Percentiles rank a stretch among this genome's conserved stretches.
Evolutionary conservation across 2,329 filamentous ascomycete genomes (phyloP).

Genomic region (Ceratocystiopsis sp.): DNA sequence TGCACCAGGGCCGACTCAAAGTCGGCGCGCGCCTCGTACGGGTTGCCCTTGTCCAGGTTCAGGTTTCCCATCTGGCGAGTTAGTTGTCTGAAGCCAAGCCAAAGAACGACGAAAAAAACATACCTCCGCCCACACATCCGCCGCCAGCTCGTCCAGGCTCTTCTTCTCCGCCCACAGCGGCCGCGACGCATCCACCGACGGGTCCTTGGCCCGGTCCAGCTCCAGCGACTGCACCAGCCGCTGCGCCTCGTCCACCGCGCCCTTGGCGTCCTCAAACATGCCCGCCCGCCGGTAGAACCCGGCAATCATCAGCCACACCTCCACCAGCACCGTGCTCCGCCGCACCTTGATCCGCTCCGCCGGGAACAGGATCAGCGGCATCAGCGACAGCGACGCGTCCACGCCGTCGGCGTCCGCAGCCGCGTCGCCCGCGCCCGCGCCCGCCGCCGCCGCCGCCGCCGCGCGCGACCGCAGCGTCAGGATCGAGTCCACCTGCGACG

Average conservation of each 20-base stretch:
- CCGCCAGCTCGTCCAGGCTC: slow-evolving; percentile 71
- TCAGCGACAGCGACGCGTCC: slow-evolving; percentile 26
- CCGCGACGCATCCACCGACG: slow-evolving; percentile 39
- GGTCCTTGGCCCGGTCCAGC: slow-evolving; percentile 42
- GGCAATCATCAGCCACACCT: slow-evolving; percentile 81
- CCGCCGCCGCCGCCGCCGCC: slow-evolving; percentile 16
- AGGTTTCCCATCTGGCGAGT: slow-evolving; percentile 45
- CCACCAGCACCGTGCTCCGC: slow-evolving; percentile 42
- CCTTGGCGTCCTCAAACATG: slow-evolving; percentile 63
- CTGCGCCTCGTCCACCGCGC: slow-evolving; percentile 65
- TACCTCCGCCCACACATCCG: slow-evolving; percentile 69
- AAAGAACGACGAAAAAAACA: neutral
- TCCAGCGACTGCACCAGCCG: slow-evolving; percentile 60
- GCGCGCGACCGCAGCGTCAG: slow-evolving; percentile 25
- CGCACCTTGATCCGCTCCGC: slow-evolving; percentile 34
- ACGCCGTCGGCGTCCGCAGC: slow-evolving; percentile 19
- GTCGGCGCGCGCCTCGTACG: slow-evolving; percentile 53
- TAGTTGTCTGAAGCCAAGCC: slow-evolving; percentile 1
- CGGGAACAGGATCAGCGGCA: slow-evolving; percentile 37
- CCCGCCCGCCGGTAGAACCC: slow-evolving; percentile 72
- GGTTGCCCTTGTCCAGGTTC: slow-evolving; percentile 39
- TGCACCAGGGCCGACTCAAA: slow-evolving; percentile 74
- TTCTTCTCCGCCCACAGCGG: slow-evolving; percentile 65
- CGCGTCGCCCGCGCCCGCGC: slow-evolving; percentile 11
- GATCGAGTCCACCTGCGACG: slow-evolving; percentile 29